phyloP scores from a whole-genome alignment of 257 asterid genomes.

The Primulina huaijiensis region DNA sequence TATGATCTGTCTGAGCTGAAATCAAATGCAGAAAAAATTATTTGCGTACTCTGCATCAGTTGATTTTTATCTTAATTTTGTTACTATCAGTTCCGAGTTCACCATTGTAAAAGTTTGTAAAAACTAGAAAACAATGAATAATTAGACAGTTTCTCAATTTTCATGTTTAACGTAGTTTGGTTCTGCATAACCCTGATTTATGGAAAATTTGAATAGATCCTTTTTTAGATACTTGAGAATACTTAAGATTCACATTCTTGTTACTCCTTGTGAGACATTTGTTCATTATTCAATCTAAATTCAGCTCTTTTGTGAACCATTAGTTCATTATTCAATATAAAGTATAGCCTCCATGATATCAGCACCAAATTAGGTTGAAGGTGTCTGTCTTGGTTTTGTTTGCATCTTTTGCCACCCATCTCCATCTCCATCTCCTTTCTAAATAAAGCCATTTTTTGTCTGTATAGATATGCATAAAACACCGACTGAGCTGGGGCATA shows the following conservation, averaged over 20 bases:
- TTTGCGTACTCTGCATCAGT: background rate
- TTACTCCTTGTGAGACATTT: background rate
- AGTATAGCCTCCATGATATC: background rate
- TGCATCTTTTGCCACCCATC: background rate
- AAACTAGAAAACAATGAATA: background rate
- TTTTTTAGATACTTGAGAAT: background rate
- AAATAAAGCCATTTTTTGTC: background rate
- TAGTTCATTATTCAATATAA: background rate
- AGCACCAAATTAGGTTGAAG: background rate
- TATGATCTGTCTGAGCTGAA: background rate
- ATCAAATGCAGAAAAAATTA: background rate
- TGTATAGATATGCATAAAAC: too few species aligned
- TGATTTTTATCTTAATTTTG: background rate
- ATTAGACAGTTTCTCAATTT: background rate
- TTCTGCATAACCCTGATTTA: background rate
- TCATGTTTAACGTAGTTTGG: background rate
- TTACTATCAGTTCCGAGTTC: background rate
- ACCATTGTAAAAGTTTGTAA: too few species aligned
- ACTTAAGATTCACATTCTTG: background rate
- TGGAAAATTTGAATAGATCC: background rate
- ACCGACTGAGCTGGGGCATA: background rate
- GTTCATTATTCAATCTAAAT: too few species aligned
- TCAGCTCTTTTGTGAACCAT: background rate
- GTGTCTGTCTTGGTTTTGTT: background rate
- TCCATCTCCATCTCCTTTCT: background rate